Evolutionary conservation across 2,329 filamentous ascomycete genomes (phyloP).

Genomic region (Penicillium sp.): DNA sequence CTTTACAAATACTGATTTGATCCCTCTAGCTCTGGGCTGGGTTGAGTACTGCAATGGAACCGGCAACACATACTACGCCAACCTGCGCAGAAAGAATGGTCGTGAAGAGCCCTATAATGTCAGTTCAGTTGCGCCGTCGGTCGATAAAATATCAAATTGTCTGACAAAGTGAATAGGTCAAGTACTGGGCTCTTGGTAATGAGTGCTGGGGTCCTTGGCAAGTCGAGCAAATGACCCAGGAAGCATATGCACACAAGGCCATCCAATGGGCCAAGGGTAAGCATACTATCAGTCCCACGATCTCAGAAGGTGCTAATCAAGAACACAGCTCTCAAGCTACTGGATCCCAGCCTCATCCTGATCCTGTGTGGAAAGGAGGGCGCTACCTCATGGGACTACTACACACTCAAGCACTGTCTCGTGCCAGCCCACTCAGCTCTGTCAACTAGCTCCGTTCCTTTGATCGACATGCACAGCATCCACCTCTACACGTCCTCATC

Average conservation of each 20-base stretch:
- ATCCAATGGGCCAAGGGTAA: conserved; percentile 60
- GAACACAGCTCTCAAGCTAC: conserved; percentile 40
- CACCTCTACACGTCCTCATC: conserved; percentile 72
- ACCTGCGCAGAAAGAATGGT: conserved; percentile 74
- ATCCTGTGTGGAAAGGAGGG: conserved; percentile 75
- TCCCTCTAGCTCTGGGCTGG: conserved; percentile 65
- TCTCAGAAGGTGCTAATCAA: conserved; percentile 2
- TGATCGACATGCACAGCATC: conserved; percentile 80
- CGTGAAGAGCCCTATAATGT: conserved; percentile 74
- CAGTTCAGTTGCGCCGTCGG: neutral
- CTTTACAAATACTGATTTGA: neutral
- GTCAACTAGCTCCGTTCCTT: conserved; percentile 40
- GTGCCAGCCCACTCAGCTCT: conserved; percentile 49
- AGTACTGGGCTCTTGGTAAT: conserved; percentile 86
- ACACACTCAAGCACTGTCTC: conserved; percentile 71
- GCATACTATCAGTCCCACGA: neutral
- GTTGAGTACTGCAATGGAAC: conserved; percentile 83
- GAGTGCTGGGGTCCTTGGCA: conserved; percentile 65
- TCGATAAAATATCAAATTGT: neutral
- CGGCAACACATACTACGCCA: conserved; percentile 78
- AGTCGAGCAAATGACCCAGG: conserved; percentile 61
- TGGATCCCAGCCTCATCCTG: conserved; percentile 67
- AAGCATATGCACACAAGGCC: conserved; percentile 60
- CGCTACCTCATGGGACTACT: conserved; percentile 69
- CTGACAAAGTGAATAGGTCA: conserved; percentile 49